These are phyloP conservation scores for Cryoendolithus antarcticus DNA, from an alignment of 2,329 filamentous ascomycete species.

Conservation along the genomic window DNA sequence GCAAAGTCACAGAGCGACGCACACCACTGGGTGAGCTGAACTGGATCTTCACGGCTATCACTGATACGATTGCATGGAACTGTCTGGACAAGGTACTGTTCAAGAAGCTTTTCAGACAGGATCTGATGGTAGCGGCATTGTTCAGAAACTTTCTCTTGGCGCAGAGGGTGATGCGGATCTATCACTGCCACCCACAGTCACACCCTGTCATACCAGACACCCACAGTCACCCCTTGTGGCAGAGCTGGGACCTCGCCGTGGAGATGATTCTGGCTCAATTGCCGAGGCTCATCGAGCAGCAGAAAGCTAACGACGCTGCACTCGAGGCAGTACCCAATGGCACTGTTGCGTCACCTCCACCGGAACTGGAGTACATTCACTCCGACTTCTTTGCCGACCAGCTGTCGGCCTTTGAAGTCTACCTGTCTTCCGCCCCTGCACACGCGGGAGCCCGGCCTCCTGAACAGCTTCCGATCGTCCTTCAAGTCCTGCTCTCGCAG, in stretches of 20 bases:
- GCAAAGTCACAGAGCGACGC: constrained; percentile 79
- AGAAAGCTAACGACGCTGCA: constrained; percentile 42
- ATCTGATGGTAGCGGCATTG: constrained; percentile 95
- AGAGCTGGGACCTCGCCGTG: constrained; percentile 93
- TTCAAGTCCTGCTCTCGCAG: constrained; percentile 91
- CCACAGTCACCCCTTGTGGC: constrained; percentile 88
- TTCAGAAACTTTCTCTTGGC: constrained; percentile 93
- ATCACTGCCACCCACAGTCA: constrained; percentile 92
- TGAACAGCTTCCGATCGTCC: constrained; percentile 87
- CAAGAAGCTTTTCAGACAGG: constrained; percentile 92
- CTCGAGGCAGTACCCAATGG: constrained; percentile 9
- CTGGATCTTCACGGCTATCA: constrained; percentile 99
- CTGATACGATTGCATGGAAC: constrained; percentile 97
- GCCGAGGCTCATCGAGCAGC: constrained; percentile 67
- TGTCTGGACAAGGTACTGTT: constrained; percentile 81
- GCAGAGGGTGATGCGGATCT: constrained; percentile 90
- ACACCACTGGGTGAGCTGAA: constrained; percentile 93
- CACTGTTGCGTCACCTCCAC: constrained; percentile 10
- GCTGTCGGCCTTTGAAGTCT: constrained; percentile 92
- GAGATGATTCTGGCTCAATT: constrained; percentile 89
- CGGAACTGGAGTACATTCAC: constrained; percentile 80
- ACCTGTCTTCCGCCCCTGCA: constrained; percentile 83
- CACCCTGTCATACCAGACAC: constrained; percentile 88
- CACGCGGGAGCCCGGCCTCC: constrained; percentile 55
- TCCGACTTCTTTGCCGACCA: constrained; percentile 96